A percentile compares a stretch with the other conserved stretches of the same genome.
These are phyloP conservation scores for Camelina neglecta DNA, from an alignment of 345 rosid genomes.

Conservation along the genomic window DNA sequence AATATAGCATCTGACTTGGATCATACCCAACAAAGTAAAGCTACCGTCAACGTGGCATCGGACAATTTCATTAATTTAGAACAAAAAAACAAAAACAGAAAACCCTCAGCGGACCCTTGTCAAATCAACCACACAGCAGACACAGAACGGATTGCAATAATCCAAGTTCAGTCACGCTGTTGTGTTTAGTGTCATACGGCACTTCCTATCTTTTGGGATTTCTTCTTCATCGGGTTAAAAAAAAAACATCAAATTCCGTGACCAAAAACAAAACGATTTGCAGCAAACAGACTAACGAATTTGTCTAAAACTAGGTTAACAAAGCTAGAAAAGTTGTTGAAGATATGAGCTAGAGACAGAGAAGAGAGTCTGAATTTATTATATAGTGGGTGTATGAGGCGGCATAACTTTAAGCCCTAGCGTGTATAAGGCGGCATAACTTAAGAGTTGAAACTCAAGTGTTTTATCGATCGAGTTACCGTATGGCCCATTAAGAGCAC, in stretches of 20 bases:
- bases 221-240: slow-evolving; percentile 50
- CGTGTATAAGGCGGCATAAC: background rate
- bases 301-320: background rate
- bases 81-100: background rate
- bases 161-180: slow-evolving; percentile 37
- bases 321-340: background rate
- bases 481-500: background rate
- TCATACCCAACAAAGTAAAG: slow-evolving; percentile 38
- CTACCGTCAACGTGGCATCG: slow-evolving; percentile 61
- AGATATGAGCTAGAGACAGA: background rate
- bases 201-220: slow-evolving; percentile 64
- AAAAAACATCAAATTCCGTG: background rate
- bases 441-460: no score
- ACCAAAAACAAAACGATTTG: background rate
- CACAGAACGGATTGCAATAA: slow-evolving; percentile 34
- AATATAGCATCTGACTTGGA: slow-evolving; percentile 60
- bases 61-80: slow-evolving; percentile 31
- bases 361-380: background rate
- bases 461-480: background rate
- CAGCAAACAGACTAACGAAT: background rate
- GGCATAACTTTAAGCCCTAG: slow-evolving; percentile 6
- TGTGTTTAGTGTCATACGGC: slow-evolving; percentile 68
- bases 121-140: slow-evolving; percentile 50
- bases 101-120: slow-evolving; percentile 51
- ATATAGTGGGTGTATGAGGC: background rate